These are phyloP conservation scores for Ophiosphaerella korrae DNA, from an alignment of 2,329 filamentous ascomycete genomes.

Conservation along the genomic window DNA sequence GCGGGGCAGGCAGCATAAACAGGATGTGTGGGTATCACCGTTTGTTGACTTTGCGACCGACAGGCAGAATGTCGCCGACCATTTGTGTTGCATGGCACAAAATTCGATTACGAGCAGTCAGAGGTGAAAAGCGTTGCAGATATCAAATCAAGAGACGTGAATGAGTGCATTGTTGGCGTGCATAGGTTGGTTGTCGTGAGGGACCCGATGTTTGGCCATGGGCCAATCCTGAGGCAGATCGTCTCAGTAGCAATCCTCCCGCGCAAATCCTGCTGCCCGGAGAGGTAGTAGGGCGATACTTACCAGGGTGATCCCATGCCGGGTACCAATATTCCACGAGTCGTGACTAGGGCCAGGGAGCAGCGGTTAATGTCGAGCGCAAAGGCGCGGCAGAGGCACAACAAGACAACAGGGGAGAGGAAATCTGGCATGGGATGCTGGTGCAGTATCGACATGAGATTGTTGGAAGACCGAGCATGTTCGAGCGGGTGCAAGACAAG, in stretches of 20 bases:
- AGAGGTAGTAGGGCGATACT: conserved; percentile 16
- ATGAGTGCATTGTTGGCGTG: background rate
- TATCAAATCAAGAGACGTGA: too few species aligned
- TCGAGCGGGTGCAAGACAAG: conserved; percentile 10
- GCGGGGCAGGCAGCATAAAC: conserved; percentile 21
- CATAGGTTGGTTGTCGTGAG: conserved; percentile 7
- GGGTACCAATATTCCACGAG: conserved; percentile 16
- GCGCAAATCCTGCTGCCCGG: conserved; percentile 26
- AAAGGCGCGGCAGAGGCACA: conserved; percentile 10
- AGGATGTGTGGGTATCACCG: conserved; percentile 15
- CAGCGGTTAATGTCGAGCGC: conserved; percentile 9
- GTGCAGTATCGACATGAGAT: conserved; percentile 15
- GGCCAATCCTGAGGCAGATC: conserved; percentile 18
- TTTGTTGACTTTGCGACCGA: conserved; percentile 22
- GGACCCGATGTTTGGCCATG: conserved; percentile 5
- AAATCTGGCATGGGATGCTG: conserved; percentile 17
- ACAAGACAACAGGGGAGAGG: conserved; percentile 1
- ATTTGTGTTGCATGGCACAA: conserved; percentile 26
- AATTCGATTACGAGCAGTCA: conserved; percentile 4
- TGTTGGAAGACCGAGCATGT: conserved; percentile 16
- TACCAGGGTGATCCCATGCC: conserved; percentile 14
- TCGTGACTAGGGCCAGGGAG: conserved; percentile 7
- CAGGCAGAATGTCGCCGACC: conserved; percentile 35
- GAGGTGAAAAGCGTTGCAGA: too few species aligned
- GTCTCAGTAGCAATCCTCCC: conserved; percentile 22